phyloP scores from a whole-genome alignment of 805 yeast species.

The Tetrapisispora namnaoensis region DNA sequence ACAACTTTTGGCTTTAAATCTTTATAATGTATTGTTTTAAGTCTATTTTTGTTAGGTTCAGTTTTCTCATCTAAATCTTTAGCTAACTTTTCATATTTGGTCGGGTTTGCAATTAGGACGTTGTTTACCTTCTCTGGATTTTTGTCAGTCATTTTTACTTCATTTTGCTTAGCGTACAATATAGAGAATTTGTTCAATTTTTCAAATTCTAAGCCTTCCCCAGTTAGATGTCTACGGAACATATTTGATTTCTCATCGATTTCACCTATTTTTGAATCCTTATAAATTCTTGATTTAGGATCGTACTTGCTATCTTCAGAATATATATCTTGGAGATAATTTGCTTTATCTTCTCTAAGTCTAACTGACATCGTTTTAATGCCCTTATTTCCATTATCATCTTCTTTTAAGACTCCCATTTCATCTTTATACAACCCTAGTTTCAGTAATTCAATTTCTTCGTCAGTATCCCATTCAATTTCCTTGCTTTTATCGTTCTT shows the following conservation, averaged over 20 bases:
- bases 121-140: constrained; percentile 20
- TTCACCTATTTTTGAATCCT: constrained; percentile 27
- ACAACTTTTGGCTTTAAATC: constrained; percentile 12
- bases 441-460: constrained; percentile 34
- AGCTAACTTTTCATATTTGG: constrained; percentile 23
- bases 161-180: constrained; percentile 29
- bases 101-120: constrained; percentile 30
- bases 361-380: constrained; percentile 34
- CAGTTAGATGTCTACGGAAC: constrained; percentile 45
- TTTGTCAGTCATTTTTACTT: constrained; percentile 21
- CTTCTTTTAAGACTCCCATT: constrained; percentile 13
- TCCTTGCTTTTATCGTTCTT: constrained; percentile 3
- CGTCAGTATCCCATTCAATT: constrained; percentile 33
- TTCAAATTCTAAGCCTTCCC: constrained; percentile 48
- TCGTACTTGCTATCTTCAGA: constrained; percentile 40
- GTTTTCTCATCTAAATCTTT: constrained; percentile 2
- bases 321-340: constrained; percentile 45
- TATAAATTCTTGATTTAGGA: constrained; percentile 40
- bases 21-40: neutral
- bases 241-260: constrained; percentile 33
- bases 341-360: constrained; percentile 68
- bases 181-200: constrained; percentile 42
- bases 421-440: constrained; percentile 28
- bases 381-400: constrained; percentile 6
- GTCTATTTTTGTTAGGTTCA: neutral